A percentile compares a stretch with the other conserved stretches of the same genome.
Conservation (phyloP, 805 yeast species). For the Cyberlindnera lachancei region DNA sequence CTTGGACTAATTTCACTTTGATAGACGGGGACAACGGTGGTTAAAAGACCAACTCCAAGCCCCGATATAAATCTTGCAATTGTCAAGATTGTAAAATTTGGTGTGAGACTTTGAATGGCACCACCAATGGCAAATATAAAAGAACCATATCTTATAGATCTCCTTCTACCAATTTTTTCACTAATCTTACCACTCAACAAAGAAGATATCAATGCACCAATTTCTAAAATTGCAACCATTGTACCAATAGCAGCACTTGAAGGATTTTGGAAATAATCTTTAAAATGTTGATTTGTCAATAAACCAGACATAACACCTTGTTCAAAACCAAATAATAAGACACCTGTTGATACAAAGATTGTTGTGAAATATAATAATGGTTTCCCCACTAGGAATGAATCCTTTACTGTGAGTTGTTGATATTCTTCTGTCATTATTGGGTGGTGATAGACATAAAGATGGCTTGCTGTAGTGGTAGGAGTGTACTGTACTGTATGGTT, state of each 20-base stretch:
- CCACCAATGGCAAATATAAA: conserved; percentile 76
- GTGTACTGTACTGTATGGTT: no score
- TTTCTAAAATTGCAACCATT: conserved; percentile 80
- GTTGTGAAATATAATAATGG: conserved; percentile 23
- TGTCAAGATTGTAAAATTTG: conserved; percentile 48
- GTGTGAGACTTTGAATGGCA: conserved; percentile 55
- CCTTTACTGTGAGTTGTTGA: conserved; percentile 19
- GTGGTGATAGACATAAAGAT: no score
- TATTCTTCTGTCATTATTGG: no score
- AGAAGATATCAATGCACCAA: conserved; percentile 80
- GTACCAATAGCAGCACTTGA: conserved; percentile 70
- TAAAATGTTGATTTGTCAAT: conserved; percentile 56
- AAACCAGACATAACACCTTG: conserved; percentile 91
- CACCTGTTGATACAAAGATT: conserved; percentile 22
- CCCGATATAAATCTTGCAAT: conserved; percentile 75
- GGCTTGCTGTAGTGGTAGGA: no score
- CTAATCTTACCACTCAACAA: conserved; percentile 71
- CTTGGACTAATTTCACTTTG: conserved; percentile 87
- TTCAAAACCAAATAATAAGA: conserved; percentile 68
- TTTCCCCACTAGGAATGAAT: conserved; percentile 20
- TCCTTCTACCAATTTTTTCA: conserved; percentile 71
- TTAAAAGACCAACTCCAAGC: conserved; percentile 77
- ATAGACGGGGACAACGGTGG: conserved; percentile 81
- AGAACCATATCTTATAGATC: conserved; percentile 77
- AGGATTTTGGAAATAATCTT: conserved; percentile 65